Base-by-base conservation (phyloP, 805 yeast species). In the Candida fluviatilis region DNA sequence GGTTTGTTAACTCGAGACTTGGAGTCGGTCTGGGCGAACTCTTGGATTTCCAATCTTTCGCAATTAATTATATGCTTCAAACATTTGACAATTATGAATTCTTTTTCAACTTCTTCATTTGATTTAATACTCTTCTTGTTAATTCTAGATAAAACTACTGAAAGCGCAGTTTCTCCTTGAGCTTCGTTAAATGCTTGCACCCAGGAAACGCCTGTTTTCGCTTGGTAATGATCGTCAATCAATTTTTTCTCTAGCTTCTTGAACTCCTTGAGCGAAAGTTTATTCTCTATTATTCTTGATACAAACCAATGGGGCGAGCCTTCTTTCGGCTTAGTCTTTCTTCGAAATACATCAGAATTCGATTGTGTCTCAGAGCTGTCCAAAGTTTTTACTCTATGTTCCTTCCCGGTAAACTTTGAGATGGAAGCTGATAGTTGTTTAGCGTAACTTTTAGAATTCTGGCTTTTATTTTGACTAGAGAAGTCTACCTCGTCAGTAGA, bases 221-320 rank as follows among this genome's bases (percentile, higher is more conserved):
- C 41, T 2, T 47, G 42, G 21, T 31, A 39, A 33, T 42, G 37
- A 39, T 49, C 54, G 10, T 54, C 55, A 16, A 46, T 29, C 17
- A 69, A 47, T 41, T 54, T 58, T 43, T 62, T 67, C 26, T 62
- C 64, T 31, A 69, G 48, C 31, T 55, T 60, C 32, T 54, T 58
- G 36, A 54, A 66, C 19, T 65, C 71, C 34, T 54, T 63, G 7
- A 56, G 29, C 3, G 58, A 39, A 17, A 66, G 45, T 35, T 54
- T 60, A 39, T 58, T 62, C 5, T 62, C 49, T 58, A 67, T 61
- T 5, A 67, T 58, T 30, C 60, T 47, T 4, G 63, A 45, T 4
- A 68, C 71, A 41, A 42, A 66, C 73, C 73, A 68, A 34, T 58
- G 64, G 0, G 73, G 70, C 0, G 67, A 49, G 3, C 65, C 69